phyloP scores from a whole-genome alignment of 768 basidiomycete species.

The Kwoniella dejecticola region DNA sequence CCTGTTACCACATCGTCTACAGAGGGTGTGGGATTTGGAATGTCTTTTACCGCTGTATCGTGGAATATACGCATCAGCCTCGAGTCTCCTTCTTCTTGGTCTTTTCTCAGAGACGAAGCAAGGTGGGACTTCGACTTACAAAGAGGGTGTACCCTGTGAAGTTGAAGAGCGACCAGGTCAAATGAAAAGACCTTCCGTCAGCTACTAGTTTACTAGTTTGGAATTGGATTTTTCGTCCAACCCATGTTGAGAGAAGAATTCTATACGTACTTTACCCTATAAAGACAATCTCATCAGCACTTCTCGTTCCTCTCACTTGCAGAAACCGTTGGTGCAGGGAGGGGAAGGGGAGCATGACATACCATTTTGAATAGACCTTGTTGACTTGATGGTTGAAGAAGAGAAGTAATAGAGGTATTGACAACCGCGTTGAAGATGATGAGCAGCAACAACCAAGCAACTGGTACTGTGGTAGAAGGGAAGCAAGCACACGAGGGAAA shows the following conservation, averaged over 20 bases:
- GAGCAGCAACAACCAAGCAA: constrained; percentile 7
- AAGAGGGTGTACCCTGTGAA: constrained; percentile 85
- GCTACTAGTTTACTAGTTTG: too few species aligned
- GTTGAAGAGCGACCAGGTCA: constrained; percentile 50
- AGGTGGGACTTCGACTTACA: constrained; percentile 62
- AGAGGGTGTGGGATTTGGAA: constrained; percentile 95
- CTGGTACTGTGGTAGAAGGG: not conserved
- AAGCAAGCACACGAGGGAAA: not conserved
- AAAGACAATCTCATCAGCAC: constrained; percentile 14
- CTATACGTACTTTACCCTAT: constrained; percentile 36
- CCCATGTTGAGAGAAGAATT: constrained; percentile 1
- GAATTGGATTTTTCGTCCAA: too few species aligned
- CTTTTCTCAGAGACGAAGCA: not conserved
- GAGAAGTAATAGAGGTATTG: constrained; percentile 4
- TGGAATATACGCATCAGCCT: not conserved
- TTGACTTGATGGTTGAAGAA: constrained; percentile 37
- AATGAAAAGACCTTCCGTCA: constrained; percentile 74
- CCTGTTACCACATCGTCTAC: constrained; percentile 92
- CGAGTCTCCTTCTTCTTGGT: not conserved
- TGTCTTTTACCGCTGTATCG: constrained; percentile 77
- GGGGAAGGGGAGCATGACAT: constrained; percentile 16
- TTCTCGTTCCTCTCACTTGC: not conserved
- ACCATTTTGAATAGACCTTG: constrained; percentile 42
- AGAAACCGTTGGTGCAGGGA: not conserved
- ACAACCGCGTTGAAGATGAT: constrained; percentile 3